Conservation (phyloP, 345 rosid genomes). For the Psidium guajava region DNA sequence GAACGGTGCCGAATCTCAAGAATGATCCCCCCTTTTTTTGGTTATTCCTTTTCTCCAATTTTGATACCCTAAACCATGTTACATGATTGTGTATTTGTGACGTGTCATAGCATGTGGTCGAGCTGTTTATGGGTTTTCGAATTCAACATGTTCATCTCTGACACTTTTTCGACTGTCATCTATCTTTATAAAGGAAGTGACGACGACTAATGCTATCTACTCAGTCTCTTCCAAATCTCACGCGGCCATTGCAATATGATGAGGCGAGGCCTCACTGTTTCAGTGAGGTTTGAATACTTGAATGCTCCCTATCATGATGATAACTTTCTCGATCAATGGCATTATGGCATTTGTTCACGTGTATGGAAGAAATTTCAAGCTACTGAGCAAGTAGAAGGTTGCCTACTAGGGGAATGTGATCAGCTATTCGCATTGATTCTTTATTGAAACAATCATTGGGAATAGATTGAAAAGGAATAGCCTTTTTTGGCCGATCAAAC, state of each 20-base stretch:
- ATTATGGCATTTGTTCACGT: background rate
- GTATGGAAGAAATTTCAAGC: background rate
- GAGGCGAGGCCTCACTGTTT: background rate
- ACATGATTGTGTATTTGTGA: background rate
- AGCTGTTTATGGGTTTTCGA: background rate
- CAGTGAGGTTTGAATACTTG: background rate
- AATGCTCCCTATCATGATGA: background rate
- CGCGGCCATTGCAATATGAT: background rate
- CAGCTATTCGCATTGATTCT: background rate
- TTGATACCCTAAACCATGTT: constrained; percentile 18
- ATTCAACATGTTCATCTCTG: background rate
- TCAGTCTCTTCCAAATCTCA: background rate
- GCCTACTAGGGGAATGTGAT: background rate
- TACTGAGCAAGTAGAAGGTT: background rate
- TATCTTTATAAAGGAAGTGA: background rate
- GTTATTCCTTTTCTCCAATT: constrained; percentile 20
- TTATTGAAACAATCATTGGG: background rate
- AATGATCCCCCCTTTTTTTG: constrained; percentile 4
- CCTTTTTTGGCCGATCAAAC: background rate
- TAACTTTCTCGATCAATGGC: background rate
- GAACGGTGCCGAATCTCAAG: constrained; percentile 31
- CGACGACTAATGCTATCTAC: background rate
- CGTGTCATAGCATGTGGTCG: background rate
- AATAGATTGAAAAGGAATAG: background rate
- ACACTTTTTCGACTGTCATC: background rate